Evolutionary conservation across 257 asterid species (phyloP), one percentile per base, ranked within the genome.

Genomic region (Gentiana dahurica): DNA sequence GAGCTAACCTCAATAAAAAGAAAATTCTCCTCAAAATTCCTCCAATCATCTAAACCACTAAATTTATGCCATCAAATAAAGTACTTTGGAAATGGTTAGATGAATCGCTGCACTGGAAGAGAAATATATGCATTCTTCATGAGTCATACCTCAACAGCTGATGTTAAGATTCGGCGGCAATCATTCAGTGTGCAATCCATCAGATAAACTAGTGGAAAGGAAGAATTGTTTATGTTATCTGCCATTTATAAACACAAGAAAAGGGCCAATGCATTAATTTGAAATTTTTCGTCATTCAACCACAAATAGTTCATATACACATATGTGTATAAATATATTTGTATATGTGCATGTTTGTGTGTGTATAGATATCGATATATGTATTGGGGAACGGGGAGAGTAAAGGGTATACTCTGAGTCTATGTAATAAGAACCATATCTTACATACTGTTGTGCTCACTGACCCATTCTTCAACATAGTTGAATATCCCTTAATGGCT

Each of bases 181-280:
- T 91, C 98, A 45, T 91, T 91, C 54, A 44, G 71, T 47, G 86
- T 75, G 81, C 98, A 91, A 70, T 91, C 96, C 95, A 91, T 91
- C 83, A 81, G 71, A 76, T 83, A 91, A 61, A 91, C 76, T 41
- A 76, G 77, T 5, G 98, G 98, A 73, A 85, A 81, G 78, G 75
- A 81, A 15, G 15, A 74, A 75, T 68, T 79, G 50, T 55, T 71
- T 68, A 36, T 67, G 56, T 68, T 64, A 74, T 76, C 95, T 84
- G 96, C 79, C 68, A 79, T 37, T 24, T 24, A 24, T 24, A 24
- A 24, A 24, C 24, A 24, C 24, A 24, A 24, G 24, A 24, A 24
- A 24, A 24, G 24, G 24, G 24, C 0, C 0, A 1, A 24, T 24
- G 24, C 24, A 24, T 24, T 41, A 41, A 41, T 41, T 41, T 41